phyloP scores from a whole-genome alignment of 2,329 filamentous ascomycete species.

The Trematosphaeria pertusa region DNA sequence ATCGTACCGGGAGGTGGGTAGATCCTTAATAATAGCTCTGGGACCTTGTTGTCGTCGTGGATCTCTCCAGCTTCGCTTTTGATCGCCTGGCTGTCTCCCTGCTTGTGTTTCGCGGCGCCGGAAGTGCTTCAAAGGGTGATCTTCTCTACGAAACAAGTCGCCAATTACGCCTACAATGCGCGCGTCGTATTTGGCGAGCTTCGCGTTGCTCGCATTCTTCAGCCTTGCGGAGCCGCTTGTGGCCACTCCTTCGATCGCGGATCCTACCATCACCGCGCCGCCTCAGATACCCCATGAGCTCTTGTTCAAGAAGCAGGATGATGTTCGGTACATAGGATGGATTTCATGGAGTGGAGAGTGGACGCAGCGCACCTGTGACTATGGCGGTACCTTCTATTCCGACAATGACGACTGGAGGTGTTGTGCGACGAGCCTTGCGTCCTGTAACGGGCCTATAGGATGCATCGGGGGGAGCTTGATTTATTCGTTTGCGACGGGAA shows the following conservation, averaged over 20 bases:
- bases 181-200: conserved; percentile 11
- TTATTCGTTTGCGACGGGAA: conserved; percentile 17
- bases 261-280: conserved; percentile 34
- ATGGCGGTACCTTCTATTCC: conserved; percentile 30
- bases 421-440: conserved; percentile 26
- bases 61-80: no score
- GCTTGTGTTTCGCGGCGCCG: no score
- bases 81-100: no score
- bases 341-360: conserved; percentile 19
- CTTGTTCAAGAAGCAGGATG: conserved; percentile 31
- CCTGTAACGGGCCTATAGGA: conserved; percentile 28
- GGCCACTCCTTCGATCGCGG: conserved; percentile 19
- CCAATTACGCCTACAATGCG: conserved; percentile 17
- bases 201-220: conserved; percentile 19
- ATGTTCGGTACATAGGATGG: conserved; percentile 35
- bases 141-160: neutral
- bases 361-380: conserved; percentile 21
- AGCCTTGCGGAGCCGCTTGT: conserved; percentile 23
- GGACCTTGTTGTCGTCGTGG: no score
- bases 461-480: conserved; percentile 32
- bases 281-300: conserved; percentile 28
- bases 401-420: conserved; percentile 27
- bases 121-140: conserved; percentile 4
- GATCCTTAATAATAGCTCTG: no score
- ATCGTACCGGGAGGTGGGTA: no score